Evolutionary conservation across 306 rosid genomes (phyloP).

Genomic region (Inga laurina): DNA sequence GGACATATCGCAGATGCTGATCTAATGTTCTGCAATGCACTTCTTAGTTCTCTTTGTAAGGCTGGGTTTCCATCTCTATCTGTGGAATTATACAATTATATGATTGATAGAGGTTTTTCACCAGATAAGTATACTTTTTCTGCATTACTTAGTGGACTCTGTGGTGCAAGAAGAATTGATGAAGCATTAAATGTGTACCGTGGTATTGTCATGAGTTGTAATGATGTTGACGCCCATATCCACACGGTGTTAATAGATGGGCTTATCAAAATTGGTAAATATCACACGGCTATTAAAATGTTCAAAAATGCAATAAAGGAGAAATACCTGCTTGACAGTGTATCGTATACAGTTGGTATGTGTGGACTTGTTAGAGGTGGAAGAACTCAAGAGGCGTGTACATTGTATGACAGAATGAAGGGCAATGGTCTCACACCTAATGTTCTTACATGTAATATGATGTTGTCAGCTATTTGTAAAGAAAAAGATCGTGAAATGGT

Average conservation of each 20-base stretch:
- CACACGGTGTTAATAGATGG: slow-evolving; percentile 51
- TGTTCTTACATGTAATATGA: slow-evolving; percentile 46
- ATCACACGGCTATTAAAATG: slow-evolving; percentile 44
- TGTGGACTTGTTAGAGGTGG: slow-evolving; percentile 56
- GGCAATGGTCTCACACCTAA: slow-evolving; percentile 51
- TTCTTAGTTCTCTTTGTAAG: slow-evolving; percentile 49
- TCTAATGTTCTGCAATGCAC: slow-evolving; percentile 59
- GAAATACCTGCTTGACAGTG: slow-evolving; percentile 47
- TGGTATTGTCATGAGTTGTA: slow-evolving; percentile 39
- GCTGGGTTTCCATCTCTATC: slow-evolving; percentile 51
- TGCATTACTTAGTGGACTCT: slow-evolving; percentile 60
- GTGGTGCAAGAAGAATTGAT: slow-evolving; percentile 50
- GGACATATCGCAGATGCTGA: slow-evolving; percentile 45
- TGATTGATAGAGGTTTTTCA: slow-evolving; percentile 51
- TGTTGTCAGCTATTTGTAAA: slow-evolving; percentile 47
- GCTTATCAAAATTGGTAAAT: slow-evolving; percentile 53
- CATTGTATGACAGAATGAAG: slow-evolving; percentile 55
- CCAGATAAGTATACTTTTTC: slow-evolving; percentile 66
- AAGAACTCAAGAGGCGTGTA: slow-evolving; percentile 52
- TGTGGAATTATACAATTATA: slow-evolving; percentile 41
- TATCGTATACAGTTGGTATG: slow-evolving; percentile 53
- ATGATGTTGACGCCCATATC: slow-evolving; percentile 56
- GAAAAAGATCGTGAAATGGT: slow-evolving; percentile 42
- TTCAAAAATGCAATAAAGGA: slow-evolving; percentile 41
- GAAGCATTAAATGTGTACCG: slow-evolving; percentile 56